Conservation (phyloP, 805 yeast species). For the Candida jianshihensis region DNA sequence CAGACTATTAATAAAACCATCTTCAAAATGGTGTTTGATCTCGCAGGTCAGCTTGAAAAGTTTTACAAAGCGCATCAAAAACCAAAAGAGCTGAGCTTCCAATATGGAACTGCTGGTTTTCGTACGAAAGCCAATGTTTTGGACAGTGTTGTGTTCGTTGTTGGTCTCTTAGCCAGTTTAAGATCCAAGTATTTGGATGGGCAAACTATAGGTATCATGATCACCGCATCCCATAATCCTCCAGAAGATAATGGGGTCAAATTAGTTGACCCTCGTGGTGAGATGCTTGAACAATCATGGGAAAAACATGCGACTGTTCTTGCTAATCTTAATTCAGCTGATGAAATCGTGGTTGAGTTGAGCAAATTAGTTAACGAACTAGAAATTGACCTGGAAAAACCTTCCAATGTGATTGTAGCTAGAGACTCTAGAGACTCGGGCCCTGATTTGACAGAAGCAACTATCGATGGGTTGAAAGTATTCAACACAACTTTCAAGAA, state of each 20-base stretch:
- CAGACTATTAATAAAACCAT: not conserved
- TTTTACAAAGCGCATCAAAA: constrained; percentile 25
- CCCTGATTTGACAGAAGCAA: constrained; percentile 50
- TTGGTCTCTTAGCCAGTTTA: constrained; percentile 75
- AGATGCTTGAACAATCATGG: constrained; percentile 82
- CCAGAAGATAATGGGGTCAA: constrained; percentile 90
- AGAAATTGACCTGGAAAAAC: constrained; percentile 37
- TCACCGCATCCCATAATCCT: constrained; percentile 93
- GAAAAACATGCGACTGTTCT: constrained; percentile 72
- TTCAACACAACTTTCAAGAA: constrained; percentile 41
- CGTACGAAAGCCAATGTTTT: constrained; percentile 63
- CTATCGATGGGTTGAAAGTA: constrained; percentile 53
- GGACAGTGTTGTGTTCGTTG: constrained; percentile 78
- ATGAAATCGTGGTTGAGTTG: constrained; percentile 34
- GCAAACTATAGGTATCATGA: constrained; percentile 85
- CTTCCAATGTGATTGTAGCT: constrained; percentile 57
- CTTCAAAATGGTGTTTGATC: not conserved
- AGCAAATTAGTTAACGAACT: constrained; percentile 31
- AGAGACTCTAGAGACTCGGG: constrained; percentile 89
- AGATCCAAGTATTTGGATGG: constrained; percentile 70
- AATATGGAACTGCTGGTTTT: constrained; percentile 98
- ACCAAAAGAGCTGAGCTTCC: constrained; percentile 37
- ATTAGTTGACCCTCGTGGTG: constrained; percentile 89
- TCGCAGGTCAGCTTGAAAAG: constrained; percentile 9
- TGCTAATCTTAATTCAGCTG: constrained; percentile 58